Evolutionary conservation across 2,329 filamentous ascomycete genomes (phyloP).

Genomic region (Trichoderma brevicompactum): DNA sequence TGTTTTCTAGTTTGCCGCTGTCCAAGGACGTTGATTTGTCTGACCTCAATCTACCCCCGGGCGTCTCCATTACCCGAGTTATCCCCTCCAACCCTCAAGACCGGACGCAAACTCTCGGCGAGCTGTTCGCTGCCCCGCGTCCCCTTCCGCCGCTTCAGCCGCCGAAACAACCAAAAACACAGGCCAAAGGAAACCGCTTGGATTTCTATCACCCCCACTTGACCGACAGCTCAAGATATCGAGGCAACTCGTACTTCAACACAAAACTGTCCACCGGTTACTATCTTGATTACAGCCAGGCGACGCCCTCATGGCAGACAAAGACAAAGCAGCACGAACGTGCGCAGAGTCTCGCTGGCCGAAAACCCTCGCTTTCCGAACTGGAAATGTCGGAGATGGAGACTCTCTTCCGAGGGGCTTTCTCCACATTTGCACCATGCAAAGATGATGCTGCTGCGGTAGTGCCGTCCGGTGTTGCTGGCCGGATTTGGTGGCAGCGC

Average conservation of each 20-base stretch:
- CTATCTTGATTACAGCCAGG: conserved; percentile 72
- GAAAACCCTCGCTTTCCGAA: conserved; percentile 60
- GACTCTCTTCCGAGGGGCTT: conserved; percentile 73
- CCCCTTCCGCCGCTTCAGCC: conserved; percentile 68
- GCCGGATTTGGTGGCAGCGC: conserved; percentile 77
- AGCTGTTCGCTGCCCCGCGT: conserved; percentile 72
- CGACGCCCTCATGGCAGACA: conserved; percentile 57
- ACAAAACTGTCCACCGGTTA: conserved; percentile 68
- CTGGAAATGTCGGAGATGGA: conserved; percentile 71
- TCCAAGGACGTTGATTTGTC: conserved; percentile 40
- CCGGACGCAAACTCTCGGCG: conserved; percentile 68
- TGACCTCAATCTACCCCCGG: conserved; percentile 68
- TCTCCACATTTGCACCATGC: conserved; percentile 78
- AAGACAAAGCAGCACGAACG: conserved; percentile 72
- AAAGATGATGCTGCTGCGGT: conserved; percentile 74
- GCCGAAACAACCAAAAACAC: conserved; percentile 72
- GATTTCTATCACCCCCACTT: conserved; percentile 60
- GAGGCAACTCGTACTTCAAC: conserved; percentile 65
- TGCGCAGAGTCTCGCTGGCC: conserved; percentile 67
- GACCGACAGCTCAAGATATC: conserved; percentile 59
- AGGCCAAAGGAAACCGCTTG: conserved; percentile 64
- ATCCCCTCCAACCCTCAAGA: conserved; percentile 46
- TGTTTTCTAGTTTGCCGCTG: conserved; percentile 79
- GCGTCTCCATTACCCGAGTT: conserved; percentile 59
- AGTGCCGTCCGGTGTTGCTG: conserved; percentile 68